Conservation (phyloP, 1,139 yeast genomes). For the Geotrichum macrosporum region DNA sequence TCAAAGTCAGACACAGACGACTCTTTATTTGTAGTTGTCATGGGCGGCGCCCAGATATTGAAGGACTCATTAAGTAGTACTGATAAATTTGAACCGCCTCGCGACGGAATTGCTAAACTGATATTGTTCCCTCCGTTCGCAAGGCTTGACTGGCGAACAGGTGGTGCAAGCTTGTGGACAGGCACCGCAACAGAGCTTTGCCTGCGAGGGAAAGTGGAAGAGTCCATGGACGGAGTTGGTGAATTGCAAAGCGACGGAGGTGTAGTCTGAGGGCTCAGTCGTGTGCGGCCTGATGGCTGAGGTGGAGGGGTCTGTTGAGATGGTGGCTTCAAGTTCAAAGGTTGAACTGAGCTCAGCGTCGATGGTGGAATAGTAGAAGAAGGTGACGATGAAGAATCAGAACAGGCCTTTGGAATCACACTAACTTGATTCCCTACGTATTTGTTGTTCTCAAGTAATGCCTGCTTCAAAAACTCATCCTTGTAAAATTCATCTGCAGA, state of each 20-base stretch:
- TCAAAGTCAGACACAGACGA: background rate
- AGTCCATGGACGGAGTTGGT: background rate
- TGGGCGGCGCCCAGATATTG: conserved; percentile 12
- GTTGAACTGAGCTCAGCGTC: background rate
- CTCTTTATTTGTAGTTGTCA: background rate
- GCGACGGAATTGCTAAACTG: no score
- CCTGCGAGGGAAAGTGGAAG: background rate
- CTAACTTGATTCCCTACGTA: background rate
- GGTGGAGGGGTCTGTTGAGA: background rate
- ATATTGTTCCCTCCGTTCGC: no score
- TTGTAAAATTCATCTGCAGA: conserved; percentile 6
- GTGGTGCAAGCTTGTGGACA: no score
- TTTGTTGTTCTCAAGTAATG: background rate
- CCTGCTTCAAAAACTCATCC: conserved; percentile 7
- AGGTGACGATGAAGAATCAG: background rate
- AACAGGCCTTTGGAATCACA: background rate
- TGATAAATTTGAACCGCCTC: conserved; percentile 6
- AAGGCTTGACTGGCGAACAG: no score
- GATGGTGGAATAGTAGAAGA: background rate
- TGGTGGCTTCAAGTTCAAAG: background rate
- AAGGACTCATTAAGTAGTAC: conserved; percentile 11
- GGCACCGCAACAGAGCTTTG: background rate
- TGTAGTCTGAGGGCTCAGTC: conserved; percentile 1
- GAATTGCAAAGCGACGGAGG: background rate
- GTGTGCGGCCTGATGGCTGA: background rate